phyloP scores from a whole-genome alignment of 2,329 filamentous ascomycete genomes.

The Arthrocladium fulminans region DNA sequence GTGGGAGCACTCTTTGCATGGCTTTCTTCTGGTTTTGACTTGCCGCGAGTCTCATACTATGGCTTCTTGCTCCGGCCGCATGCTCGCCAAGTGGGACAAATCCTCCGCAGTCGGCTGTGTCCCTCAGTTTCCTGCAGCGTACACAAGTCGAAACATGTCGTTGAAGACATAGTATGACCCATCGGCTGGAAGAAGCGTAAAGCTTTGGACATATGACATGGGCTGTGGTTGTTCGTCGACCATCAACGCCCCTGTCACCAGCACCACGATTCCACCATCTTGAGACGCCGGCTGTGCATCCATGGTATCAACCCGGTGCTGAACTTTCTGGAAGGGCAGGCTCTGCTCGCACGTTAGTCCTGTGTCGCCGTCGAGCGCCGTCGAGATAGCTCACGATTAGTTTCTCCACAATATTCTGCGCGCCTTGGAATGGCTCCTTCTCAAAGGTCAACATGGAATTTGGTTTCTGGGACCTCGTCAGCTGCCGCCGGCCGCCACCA shows the following conservation, averaged over 20 bases:
- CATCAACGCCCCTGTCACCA: conserved; percentile 78
- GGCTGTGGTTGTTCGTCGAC: conserved; percentile 78
- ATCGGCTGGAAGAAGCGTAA: conserved; percentile 68
- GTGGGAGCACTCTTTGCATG: neutral
- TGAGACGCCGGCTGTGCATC: conserved; percentile 66
- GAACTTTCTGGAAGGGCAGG: conserved; percentile 73
- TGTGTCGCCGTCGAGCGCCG: conserved; percentile 7
- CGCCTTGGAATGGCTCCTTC: conserved; percentile 57
- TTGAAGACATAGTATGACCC: conserved; percentile 83
- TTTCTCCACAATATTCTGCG: conserved; percentile 64
- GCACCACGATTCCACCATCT: conserved; percentile 65
- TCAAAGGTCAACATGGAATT: conserved; percentile 94
- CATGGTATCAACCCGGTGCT: conserved; percentile 65
- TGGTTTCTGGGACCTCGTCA: conserved; percentile 50
- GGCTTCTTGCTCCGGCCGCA: neutral
- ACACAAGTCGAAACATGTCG: conserved; percentile 89
- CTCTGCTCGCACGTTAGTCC: conserved; percentile 39
- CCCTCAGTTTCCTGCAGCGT: conserved; percentile 28
- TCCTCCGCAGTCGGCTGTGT: neutral
- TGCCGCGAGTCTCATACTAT: neutral
- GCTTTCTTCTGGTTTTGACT: neutral
- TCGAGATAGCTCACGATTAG: conserved; percentile 52
- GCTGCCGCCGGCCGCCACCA: conserved; percentile 1
- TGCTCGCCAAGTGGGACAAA: conserved; percentile 1
- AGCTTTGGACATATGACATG: conserved; percentile 85